Conservation (phyloP, 2,329 filamentous ascomycete species). For the Aspergillus calidoustus region DNA sequence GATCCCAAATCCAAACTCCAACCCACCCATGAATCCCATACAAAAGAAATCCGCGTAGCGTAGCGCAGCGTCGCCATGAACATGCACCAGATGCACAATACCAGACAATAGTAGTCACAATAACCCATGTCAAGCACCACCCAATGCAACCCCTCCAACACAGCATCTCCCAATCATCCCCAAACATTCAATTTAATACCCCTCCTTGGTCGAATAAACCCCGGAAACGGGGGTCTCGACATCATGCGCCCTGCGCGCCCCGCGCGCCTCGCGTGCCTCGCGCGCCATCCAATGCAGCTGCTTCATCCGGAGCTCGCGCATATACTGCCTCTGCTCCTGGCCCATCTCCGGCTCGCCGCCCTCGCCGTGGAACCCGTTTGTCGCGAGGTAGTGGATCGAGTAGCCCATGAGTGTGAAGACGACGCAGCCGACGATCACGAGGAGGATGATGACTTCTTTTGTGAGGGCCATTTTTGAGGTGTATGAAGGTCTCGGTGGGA, state of each 20-base stretch:
- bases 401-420: conserved; percentile 35
- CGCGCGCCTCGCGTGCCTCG: conserved; percentile 9
- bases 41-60: neutral
- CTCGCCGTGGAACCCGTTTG: conserved; percentile 23
- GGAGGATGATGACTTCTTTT: conserved; percentile 25
- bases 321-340: conserved; percentile 35
- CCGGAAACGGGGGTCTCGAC: neutral
- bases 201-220: neutral
- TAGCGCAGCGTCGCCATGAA: neutral
- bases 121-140: too few species aligned
- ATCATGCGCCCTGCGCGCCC: neutral
- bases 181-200: neutral
- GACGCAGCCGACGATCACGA: conserved; percentile 28
- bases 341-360: conserved; percentile 19
- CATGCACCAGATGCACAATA: neutral
- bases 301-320: conserved; percentile 32
- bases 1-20: neutral
- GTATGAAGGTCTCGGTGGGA: too few species aligned
- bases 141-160: neutral
- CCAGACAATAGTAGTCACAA: too few species aligned
- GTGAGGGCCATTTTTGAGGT: conserved; percentile 10
- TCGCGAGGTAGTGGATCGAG: conserved; percentile 28
- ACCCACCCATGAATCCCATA: neutral
- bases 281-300: conserved; percentile 30
- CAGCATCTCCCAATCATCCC: too few species aligned